Conservation (phyloP, 768 basidiomycete species). For the Lentinula sp. region DNA sequence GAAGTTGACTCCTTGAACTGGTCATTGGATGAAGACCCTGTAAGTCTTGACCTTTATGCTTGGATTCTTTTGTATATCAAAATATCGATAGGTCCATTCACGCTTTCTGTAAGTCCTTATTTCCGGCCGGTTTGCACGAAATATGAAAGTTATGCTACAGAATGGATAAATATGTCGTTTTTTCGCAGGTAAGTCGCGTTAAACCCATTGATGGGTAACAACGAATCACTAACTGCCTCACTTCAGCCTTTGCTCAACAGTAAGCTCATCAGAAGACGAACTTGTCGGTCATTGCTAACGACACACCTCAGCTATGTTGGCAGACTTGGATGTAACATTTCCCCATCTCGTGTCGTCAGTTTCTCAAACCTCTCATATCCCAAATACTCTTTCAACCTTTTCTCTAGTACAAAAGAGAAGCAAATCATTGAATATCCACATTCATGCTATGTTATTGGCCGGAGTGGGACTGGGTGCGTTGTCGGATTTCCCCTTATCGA, state of each 20-base stretch:
- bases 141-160: not conserved
- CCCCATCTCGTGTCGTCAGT: slow-evolving; percentile 37
- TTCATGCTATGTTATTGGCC: slow-evolving; percentile 62
- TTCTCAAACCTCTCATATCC: slow-evolving; percentile 8
- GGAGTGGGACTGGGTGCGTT: slow-evolving; percentile 68
- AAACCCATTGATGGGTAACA: not conserved
- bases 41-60: not conserved
- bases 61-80: not conserved
- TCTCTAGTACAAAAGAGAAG: slow-evolving; percentile 38
- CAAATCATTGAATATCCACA: slow-evolving; percentile 51
- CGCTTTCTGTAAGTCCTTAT: slow-evolving; percentile 46
- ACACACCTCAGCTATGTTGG: slow-evolving; percentile 36
- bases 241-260: slow-evolving; percentile 8
- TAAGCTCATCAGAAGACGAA: not conserved
- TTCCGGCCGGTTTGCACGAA: not conserved
- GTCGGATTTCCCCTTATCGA: not conserved
- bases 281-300: not conserved
- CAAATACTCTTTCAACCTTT: not conserved
- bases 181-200: slow-evolving; percentile 27
- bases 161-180: slow-evolving; percentile 41
- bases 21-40: slow-evolving; percentile 13
- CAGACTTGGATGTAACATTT: slow-evolving; percentile 40
- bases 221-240: not conserved
- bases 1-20: slow-evolving; percentile 19
- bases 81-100: slow-evolving; percentile 39